Evolutionary conservation across 2,329 filamentous ascomycete genomes (phyloP).

Genomic region (Escovopsis sp.): DNA sequence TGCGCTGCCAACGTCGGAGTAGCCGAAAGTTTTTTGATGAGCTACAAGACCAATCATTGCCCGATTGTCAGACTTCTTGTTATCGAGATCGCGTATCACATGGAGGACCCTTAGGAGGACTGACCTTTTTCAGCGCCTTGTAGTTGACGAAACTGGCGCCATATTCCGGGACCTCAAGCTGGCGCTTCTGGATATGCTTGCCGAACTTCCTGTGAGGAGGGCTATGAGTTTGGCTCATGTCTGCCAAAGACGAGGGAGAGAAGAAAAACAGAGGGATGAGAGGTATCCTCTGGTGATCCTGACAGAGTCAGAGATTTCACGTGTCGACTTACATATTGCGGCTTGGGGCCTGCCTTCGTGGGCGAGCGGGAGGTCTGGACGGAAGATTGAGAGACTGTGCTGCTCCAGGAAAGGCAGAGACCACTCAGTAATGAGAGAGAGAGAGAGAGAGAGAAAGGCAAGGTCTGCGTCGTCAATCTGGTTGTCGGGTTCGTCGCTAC

Average conservation of each 20-base stretch:
- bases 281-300: too few species aligned
- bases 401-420: constrained; percentile 1
- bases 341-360: constrained; percentile 5
- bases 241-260: neutral
- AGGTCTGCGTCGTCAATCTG: too few species aligned
- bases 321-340: constrained; percentile 20
- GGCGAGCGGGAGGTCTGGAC: constrained; percentile 3
- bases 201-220: constrained; percentile 79
- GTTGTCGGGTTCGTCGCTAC: too few species aligned
- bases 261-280: neutral
- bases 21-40: constrained; percentile 94
- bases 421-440: neutral
- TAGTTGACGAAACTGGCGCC: constrained; percentile 98
- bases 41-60: constrained; percentile 45
- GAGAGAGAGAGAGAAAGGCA: neutral
- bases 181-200: constrained; percentile 97
- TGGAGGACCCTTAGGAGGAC: neutral
- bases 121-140: constrained; percentile 95
- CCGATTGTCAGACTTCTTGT: too few species aligned
- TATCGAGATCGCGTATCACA: constrained; percentile 1
- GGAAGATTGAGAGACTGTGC: constrained; percentile 2
- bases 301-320: neutral
- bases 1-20: constrained; percentile 73
- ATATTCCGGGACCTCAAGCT: constrained; percentile 98
- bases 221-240: constrained; percentile 4